Evolutionary conservation across 148 eudicot genomes (phyloP), one percentile per base, ranked within the genome.

Genomic region (Dianthus caryophyllus): DNA sequence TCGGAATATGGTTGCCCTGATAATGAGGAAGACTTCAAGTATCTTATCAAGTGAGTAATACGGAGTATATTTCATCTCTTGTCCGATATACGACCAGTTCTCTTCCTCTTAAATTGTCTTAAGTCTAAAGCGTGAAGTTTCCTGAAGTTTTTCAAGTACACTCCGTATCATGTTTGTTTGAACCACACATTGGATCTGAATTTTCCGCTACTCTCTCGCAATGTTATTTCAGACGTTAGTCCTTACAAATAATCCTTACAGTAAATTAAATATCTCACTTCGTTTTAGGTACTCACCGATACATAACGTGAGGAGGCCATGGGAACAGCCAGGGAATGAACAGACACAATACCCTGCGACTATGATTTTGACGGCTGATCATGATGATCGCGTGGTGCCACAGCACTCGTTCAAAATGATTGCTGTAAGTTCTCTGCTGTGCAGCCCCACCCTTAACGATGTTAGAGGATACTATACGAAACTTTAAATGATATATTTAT

Each of bases 341-440:
- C 55, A 76, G 51, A 46, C 63, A 65, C 97, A 94, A 69, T 94
- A 94, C 68, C 98, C 98, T 48, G 56, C 97, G 49, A 86, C 92
- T 58, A 88, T 94, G 97, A 48, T 94, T 66, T 73, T 94, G 82
- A 86, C 98, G 33, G 98, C 98, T 53, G 98, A 94, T 79, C 98
- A 94, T 64, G 98, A 94, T 77, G 97, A 90, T 66, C 87, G 98
- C 12, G 98, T 94, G 58, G 97, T 90, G 73, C 98, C 98, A 66
- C 75, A 90, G 67, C 98, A 94, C 82, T 80, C 98, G 15, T 77
- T 90, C 26, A 94, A 94, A 76, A 69, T 90, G 25, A 73, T 90
- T 61, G 97, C 97, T 76, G 98, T 94, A 77, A 54, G 91, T 81
- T 82, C 63, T 61, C 61, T 51, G 46, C 36, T 15, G 31, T 22